Evolutionary conservation across 805 yeast species (phyloP), one percentile per base, ranked within the genome.

Genomic region (Cyberlindnera americana): DNA sequence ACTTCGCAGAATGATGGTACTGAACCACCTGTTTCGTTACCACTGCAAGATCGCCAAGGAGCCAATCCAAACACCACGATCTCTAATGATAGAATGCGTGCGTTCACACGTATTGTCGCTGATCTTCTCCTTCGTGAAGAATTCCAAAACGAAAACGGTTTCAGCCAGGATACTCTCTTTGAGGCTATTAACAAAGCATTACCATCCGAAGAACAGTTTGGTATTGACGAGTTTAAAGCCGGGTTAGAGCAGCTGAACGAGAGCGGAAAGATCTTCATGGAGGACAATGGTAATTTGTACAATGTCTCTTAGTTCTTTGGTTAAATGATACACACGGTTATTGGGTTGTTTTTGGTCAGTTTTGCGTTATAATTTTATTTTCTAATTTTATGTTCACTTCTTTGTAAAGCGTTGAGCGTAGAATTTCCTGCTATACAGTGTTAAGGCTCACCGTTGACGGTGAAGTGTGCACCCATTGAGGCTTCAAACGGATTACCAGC

Each of bases 171-270:
- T 9, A 45, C 37, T 13, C 47, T 70, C n/a, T 29, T 62, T 7
- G 56, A 47, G n/a, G 58, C 53, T 15, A 56, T 70, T 25, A 70
- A 70, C 49, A 50, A 55, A 39, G 41, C 41, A 6, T 48, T 65
- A 49, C 55, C 60, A 14, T 47, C 48, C 9, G 73, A 69, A 39
- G 72, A 70, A 33, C 43, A 42, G 38, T 70, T 65, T 47, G 38
- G 53, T 3, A 49, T 36, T n/a, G 52, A 46, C 10, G 75, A 70
- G 49, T 64, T 61, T 8, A 40, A 40, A 16, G 65, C 68, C 2
- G 73, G 69, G 3, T 48, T 70, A 33, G 38, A 47, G 12, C 44
- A 47, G 31, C 54, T 70, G 17, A 49, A 53, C n/a, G 61, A 57
- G 2, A 19, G 41, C 29, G 43, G 25, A 41, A 60, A 63, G 52